Evolutionary conservation across 2,329 filamentous ascomycete genomes (phyloP).

Genomic region (Dactylellina cionopaga): DNA sequence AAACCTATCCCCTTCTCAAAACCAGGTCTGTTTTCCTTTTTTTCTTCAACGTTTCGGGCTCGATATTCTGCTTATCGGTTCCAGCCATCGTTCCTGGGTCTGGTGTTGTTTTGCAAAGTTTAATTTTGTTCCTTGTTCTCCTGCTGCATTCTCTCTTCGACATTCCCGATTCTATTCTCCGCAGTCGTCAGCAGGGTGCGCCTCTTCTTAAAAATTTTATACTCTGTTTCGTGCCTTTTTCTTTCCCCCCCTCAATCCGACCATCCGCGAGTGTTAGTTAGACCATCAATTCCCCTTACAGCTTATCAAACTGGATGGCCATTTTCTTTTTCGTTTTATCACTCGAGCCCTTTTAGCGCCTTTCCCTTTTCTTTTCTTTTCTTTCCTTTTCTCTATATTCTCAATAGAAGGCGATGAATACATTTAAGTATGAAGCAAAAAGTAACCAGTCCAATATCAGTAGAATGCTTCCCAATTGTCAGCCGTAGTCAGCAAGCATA

Average conservation of each 20-base stretch:
- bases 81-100: background rate
- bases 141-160: background rate
- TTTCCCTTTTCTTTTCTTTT: too few relatives aligned
- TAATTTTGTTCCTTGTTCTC: background rate
- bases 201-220: too few relatives aligned
- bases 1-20: background rate
- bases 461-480: too few relatives aligned
- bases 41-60: background rate
- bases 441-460: too few relatives aligned
- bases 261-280: background rate
- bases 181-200: constrained; percentile 1
- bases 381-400: too few relatives aligned
- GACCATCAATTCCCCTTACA: background rate
- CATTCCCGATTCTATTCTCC: background rate
- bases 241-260: background rate
- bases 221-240: background rate
- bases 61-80: constrained; percentile 6
- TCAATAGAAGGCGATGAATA: too few relatives aligned
- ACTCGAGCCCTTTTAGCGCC: background rate
- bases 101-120: constrained; percentile 4
- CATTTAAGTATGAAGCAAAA: too few relatives aligned
- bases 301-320: background rate
- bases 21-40: constrained; percentile 3
- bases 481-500: too few relatives aligned
- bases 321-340: background rate